phyloP scores from a whole-genome alignment of 768 basidiomycete genomes.

The Kwoniella pini region DNA sequence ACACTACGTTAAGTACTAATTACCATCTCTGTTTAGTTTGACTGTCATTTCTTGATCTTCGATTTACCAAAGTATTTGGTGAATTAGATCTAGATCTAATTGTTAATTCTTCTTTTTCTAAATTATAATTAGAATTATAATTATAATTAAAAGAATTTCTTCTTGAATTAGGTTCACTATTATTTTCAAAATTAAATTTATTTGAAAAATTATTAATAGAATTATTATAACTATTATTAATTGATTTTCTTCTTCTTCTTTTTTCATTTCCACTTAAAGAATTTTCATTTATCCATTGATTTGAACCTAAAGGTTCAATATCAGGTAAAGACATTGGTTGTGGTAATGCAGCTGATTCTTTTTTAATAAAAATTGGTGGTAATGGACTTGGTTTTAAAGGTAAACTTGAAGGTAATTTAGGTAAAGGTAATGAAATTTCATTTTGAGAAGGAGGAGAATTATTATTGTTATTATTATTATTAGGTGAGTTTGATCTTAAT shows the following conservation, averaged over 20 bases:
- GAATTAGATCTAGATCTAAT: not conserved
- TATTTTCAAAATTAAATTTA: too few relatives aligned
- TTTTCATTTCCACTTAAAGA: slow-evolving; percentile 38
- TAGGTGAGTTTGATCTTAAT: not conserved
- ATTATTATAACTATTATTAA: not conserved
- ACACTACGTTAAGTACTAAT: not conserved
- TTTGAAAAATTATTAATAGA: too few relatives aligned
- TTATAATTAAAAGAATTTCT: not conserved
- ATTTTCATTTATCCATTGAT: slow-evolving; percentile 37
- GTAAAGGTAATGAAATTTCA: slow-evolving; percentile 18
- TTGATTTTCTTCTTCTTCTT: slow-evolving; percentile 31
- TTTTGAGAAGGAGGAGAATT: not conserved
- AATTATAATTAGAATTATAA: not conserved
- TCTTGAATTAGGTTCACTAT: slow-evolving; percentile 3
- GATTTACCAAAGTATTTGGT: not conserved
- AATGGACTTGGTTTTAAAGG: slow-evolving; percentile 30
- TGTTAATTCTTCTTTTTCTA: not conserved
- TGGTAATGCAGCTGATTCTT: slow-evolving; percentile 41
- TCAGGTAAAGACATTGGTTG: slow-evolving; percentile 41
- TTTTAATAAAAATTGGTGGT: slow-evolving; percentile 41
- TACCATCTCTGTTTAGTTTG: not conserved
- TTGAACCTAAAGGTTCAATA: slow-evolving; percentile 38
- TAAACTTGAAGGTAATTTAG: slow-evolving; percentile 25
- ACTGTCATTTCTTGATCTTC: not conserved
- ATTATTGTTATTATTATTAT: not conserved